A percentile compares a stretch with the other conserved stretches of the same genome.
These are phyloP conservation scores for Saturnispora serradocipensis DNA, from an alignment of 805 yeast species.

Conservation along the genomic window DNA sequence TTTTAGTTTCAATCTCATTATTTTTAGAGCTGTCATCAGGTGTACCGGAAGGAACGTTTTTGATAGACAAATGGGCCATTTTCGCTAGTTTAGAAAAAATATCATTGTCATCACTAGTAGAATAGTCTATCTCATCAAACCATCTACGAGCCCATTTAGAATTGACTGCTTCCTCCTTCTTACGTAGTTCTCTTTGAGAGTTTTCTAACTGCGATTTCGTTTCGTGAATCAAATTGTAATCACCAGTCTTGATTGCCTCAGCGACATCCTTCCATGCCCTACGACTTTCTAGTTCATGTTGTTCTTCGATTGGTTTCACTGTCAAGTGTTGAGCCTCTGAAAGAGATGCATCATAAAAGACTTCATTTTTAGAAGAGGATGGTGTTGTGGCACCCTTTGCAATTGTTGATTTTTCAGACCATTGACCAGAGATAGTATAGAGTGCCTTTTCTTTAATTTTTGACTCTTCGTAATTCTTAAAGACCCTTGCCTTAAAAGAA, in stretches of 20 bases:
- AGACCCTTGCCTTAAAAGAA: slow-evolving; percentile 79
- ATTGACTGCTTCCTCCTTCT: slow-evolving; percentile 58
- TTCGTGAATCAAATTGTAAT: slow-evolving; percentile 63
- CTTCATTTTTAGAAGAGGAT: slow-evolving; percentile 34
- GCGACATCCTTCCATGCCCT: slow-evolving; percentile 89
- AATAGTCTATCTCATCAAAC: slow-evolving; percentile 50
- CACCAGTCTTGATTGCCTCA: slow-evolving; percentile 67
- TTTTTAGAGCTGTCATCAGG: slow-evolving; percentile 28
- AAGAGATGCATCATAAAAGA: slow-evolving; percentile 56
- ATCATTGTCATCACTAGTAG: slow-evolving; percentile 20
- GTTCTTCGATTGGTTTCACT: slow-evolving; percentile 79
- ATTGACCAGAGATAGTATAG: slow-evolving; percentile 81
- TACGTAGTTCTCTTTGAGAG: slow-evolving; percentile 74
- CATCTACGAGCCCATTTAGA: slow-evolving; percentile 70
- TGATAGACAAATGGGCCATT: slow-evolving; percentile 47
- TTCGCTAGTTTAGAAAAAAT: slow-evolving; percentile 32
- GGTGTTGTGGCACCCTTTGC: slow-evolving; percentile 43
- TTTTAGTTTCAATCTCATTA: slow-evolving; percentile 40
- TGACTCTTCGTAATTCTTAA: slow-evolving; percentile 41
- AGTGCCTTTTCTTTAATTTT: slow-evolving; percentile 52
- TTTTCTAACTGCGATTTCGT: slow-evolving; percentile 78
- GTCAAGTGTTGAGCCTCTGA: slow-evolving; percentile 43
- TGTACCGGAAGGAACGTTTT: slow-evolving; percentile 63
- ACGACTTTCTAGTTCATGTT: slow-evolving; percentile 74
- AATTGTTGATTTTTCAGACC: slow-evolving; percentile 73